A percentile compares a stretch with the other conserved stretches of the same genome.
phyloP scores from a whole-genome alignment of 306 rosid species.

The Trifolium subterraneum region DNA sequence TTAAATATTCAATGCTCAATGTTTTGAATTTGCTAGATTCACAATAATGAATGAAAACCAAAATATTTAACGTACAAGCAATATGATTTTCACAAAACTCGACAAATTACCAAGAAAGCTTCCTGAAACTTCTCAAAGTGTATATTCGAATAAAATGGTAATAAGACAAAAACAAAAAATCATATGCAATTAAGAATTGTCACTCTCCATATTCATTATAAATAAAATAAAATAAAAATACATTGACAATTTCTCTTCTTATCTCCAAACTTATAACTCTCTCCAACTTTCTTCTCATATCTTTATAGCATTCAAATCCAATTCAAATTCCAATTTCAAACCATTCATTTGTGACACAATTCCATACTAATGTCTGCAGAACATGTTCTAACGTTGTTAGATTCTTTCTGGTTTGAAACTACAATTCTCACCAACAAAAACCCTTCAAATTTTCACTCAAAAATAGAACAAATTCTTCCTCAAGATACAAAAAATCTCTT shows the following conservation, averaged over 20 bases:
- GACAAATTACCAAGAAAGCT: constrained; percentile 2
- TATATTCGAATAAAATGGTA: constrained; percentile 46
- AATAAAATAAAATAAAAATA: neutral
- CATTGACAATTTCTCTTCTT: constrained; percentile 35
- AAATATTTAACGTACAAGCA: too few species aligned
- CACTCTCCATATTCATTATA: neutral
- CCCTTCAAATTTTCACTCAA: constrained; percentile 26
- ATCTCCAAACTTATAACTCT: constrained; percentile 25
- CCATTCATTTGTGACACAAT: constrained; percentile 27
- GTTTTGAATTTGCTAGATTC: too few species aligned
- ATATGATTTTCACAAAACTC: neutral
- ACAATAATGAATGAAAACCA: too few species aligned
- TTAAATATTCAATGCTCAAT: too few species aligned
- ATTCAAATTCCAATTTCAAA: constrained; percentile 5
- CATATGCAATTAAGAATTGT: constrained; percentile 23
- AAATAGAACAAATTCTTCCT: constrained; percentile 18
- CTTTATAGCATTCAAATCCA: neutral
- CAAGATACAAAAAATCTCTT: constrained; percentile 14
- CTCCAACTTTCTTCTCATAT: constrained; percentile 14
- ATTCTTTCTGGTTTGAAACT: constrained; percentile 65
- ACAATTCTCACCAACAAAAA: constrained; percentile 46
- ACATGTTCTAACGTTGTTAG: constrained; percentile 67
- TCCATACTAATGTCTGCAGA: constrained; percentile 55
- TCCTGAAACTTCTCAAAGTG: constrained; percentile 39
- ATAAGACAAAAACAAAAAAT: constrained; percentile 22